Conservation (phyloP, 2,329 filamentous ascomycete species). For the Cryoendolithus antarcticus region DNA sequence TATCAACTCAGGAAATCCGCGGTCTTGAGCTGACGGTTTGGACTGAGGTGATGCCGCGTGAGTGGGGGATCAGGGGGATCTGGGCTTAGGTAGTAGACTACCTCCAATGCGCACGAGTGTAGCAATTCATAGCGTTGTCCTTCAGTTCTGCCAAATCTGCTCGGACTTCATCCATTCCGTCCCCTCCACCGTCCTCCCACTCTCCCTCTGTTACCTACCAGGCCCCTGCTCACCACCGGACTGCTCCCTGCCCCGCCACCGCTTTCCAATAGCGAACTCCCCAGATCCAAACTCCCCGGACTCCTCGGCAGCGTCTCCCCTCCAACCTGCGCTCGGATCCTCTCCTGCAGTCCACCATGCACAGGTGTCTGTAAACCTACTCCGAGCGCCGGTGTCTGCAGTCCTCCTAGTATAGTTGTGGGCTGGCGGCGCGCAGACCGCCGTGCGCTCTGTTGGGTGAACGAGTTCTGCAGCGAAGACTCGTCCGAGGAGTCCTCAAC, state of each 20-base stretch:
- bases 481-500: conserved; percentile 28
- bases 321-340: conserved; percentile 19
- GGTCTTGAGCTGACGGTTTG: no score
- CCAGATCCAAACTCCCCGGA: conserved; percentile 21
- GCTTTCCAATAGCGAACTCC: conserved; percentile 25
- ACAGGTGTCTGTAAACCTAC: conserved; percentile 4
- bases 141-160: no score
- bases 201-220: conserved; percentile 6
- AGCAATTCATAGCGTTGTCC: no score
- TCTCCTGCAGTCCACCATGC: conserved; percentile 14
- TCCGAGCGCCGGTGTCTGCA: conserved; percentile 1
- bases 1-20: no score
- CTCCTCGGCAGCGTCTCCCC: conserved; percentile 19
- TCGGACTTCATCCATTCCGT: no score
- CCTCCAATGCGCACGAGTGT: no score
- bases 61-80: no score
- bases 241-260: conserved; percentile 23
- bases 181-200: conserved; percentile 2
- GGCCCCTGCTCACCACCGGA: conserved; percentile 19
- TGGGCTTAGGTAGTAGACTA: no score
- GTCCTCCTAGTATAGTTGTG: neutral
- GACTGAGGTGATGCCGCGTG: no score
- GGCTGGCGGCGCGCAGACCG: conserved; percentile 8
- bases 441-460: conserved; percentile 12
- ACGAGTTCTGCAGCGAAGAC: conserved; percentile 16